phyloP scores from a whole-genome alignment of 2,329 filamentous ascomycete species.

The Celoporthe dispersa region DNA sequence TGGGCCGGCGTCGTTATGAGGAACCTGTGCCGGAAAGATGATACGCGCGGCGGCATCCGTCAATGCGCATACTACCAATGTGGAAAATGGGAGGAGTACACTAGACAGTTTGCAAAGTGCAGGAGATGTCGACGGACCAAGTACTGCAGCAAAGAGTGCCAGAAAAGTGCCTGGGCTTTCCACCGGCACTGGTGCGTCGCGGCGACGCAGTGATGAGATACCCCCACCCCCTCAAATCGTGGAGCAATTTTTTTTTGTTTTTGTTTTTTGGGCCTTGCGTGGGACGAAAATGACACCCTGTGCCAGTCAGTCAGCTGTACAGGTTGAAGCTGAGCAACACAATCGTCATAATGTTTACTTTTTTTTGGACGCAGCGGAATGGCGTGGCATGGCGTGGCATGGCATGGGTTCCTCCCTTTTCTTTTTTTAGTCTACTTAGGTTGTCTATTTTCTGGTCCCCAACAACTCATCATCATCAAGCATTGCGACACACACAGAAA shows the following conservation, averaged over 20 bases:
- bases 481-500: constrained; percentile 22
- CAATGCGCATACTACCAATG: constrained; percentile 99
- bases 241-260: constrained; percentile 20
- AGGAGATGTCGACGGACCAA: constrained; percentile 94
- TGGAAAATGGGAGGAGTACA: constrained; percentile 97
- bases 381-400: constrained; percentile 20
- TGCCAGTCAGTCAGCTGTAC: constrained; percentile 2
- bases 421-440: not conserved
- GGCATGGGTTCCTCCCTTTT: constrained; percentile 4
- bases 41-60: constrained; percentile 88
- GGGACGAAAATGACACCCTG: constrained; percentile 10
- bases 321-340: constrained; percentile 4
- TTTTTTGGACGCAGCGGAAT: not conserved
- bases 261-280: not conserved
- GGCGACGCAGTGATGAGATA: constrained; percentile 56
- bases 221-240: constrained; percentile 16
- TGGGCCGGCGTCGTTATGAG: constrained; percentile 99
- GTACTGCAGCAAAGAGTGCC: constrained; percentile 99
- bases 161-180: constrained; percentile 98
- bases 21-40: constrained; percentile 97
- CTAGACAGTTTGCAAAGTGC: constrained; percentile 97
- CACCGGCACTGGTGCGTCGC: constrained; percentile 97
- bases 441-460: constrained; percentile 16
- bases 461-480: constrained; percentile 23
- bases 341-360: constrained; percentile 29